Evolutionary conservation across 306 rosid species (phyloP).

Genomic region (Lathyrus tuberosus): DNA sequence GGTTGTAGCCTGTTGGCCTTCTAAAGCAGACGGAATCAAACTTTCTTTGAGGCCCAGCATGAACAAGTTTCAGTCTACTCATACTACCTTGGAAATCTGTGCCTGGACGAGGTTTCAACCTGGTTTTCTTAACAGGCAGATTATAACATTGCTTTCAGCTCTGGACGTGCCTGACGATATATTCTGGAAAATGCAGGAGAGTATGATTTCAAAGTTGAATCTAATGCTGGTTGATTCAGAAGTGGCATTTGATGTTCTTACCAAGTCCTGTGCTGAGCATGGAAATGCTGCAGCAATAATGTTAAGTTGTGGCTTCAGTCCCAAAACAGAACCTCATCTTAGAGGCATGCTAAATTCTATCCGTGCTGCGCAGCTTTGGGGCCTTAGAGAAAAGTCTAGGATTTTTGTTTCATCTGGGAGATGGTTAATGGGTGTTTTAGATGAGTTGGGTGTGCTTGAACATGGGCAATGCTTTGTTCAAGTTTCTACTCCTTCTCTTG

Average conservation of each 20-base stretch:
- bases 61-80: slow-evolving; percentile 65
- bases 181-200: slow-evolving; percentile 83
- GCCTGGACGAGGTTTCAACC: slow-evolving; percentile 93
- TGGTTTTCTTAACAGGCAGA: slow-evolving; percentile 85
- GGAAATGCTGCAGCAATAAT: slow-evolving; percentile 87
- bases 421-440: slow-evolving; percentile 91
- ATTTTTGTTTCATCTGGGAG: slow-evolving; percentile 81
- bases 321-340: slow-evolving; percentile 83
- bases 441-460: slow-evolving; percentile 69
- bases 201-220: slow-evolving; percentile 63
- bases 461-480: slow-evolving; percentile 86
- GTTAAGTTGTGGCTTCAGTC: slow-evolving; percentile 92
- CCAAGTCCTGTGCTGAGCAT: slow-evolving; percentile 78
- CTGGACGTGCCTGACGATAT: slow-evolving; percentile 62
- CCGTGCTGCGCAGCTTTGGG: slow-evolving; percentile 86
- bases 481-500: slow-evolving; percentile 73
- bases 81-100: slow-evolving; percentile 74
- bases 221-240: slow-evolving; percentile 64
- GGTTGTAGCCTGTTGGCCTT: slow-evolving; percentile 85
- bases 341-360: slow-evolving; percentile 76
- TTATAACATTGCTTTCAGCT: slow-evolving; percentile 71
- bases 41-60: slow-evolving; percentile 78
- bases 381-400: slow-evolving; percentile 82
- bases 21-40: slow-evolving; percentile 55
- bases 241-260: slow-evolving; percentile 76